These are phyloP conservation scores for Penicillium sp. DNA, from an alignment of 2,329 filamentous ascomycete genomes.

Conservation along the genomic window DNA sequence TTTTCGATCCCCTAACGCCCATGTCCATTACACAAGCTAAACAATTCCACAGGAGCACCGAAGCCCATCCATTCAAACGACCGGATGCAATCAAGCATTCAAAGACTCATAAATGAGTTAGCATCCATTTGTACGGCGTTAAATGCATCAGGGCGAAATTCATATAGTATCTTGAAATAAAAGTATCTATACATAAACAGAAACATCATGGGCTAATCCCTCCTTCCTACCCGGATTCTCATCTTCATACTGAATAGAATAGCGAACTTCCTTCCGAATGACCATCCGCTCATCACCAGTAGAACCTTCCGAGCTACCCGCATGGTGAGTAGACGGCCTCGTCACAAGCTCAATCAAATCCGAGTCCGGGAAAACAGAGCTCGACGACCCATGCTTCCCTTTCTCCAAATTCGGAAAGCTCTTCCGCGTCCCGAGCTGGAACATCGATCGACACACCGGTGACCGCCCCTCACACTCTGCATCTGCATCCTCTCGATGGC, in stretches of 20 bases:
- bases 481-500: neutral
- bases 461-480: neutral
- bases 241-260: conserved; percentile 31
- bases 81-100: conserved; percentile 8
- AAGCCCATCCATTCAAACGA: conserved; percentile 42
- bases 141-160: neutral
- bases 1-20: neutral
- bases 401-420: neutral
- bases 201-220: conserved; percentile 11
- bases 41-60: conserved; percentile 37
- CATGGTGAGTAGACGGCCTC: conserved; percentile 6
- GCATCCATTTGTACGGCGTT: neutral
- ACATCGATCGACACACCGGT: conserved; percentile 17
- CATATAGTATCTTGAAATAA: neutral
- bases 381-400: conserved; percentile 2
- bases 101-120: neutral
- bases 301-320: conserved; percentile 9
- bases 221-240: conserved; percentile 16
- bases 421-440: conserved; percentile 5
- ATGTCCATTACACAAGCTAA: neutral
- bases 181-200: conserved; percentile 18
- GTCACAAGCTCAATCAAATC: conserved; percentile 23
- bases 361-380: neutral
- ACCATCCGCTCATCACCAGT: conserved; percentile 29
- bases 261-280: conserved; percentile 37